Evolutionary conservation across 305 asterid genomes (phyloP), one percentile per base, ranked within the genome.

Genomic region (Stenogyne calaminthoides): DNA sequence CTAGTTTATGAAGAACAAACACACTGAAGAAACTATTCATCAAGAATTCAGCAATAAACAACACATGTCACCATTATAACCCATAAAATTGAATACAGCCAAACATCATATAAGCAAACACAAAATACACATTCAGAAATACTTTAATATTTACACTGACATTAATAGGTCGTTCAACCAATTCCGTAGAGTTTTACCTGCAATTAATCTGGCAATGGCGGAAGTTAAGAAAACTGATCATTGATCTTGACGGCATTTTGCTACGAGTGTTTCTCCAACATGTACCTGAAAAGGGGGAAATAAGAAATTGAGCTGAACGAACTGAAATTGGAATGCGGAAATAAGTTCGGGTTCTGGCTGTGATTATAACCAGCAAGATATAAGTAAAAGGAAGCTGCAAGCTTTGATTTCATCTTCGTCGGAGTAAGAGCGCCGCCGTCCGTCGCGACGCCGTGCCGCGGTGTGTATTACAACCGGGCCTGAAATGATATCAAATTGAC

Each of bases 361-460:
- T 34, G 22, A 29, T 36, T 44, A n/a, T 46, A 29, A 85, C 90
- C 88, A 54, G 74, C 69, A 55, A 62, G 10, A 47, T 74, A 51
- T 18, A 78, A 51, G 76, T 69, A 66, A 47, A 81, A 5, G 32
- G 87, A 80, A 77, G 87, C 77, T 59, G 77, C 69, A 36, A 80
- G 57, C 58, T 79, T 78, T 66, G 82, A 64, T 78, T 80, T 83
- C 91, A 88, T 86, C 47, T 67, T 62, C 69, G 77, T 6, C 11
- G 60, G 54, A 29, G 44, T 15, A 29, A 14, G 73, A 71, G 62
- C 76, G 74, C 52, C 52, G 42, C 70, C 78, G 76, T n/a, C 12
- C 29, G 66, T 11, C 36, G 56, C 42, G 44, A 15, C 36, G n/a
- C 54, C 66, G 55, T n/a, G 77, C 71, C 74, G 75, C 60, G 71